Evolutionary conservation across 2,329 filamentous ascomycete species (phyloP), one percentile per base, ranked within the genome.

Genomic region (Chaetothyriales sp.): DNA sequence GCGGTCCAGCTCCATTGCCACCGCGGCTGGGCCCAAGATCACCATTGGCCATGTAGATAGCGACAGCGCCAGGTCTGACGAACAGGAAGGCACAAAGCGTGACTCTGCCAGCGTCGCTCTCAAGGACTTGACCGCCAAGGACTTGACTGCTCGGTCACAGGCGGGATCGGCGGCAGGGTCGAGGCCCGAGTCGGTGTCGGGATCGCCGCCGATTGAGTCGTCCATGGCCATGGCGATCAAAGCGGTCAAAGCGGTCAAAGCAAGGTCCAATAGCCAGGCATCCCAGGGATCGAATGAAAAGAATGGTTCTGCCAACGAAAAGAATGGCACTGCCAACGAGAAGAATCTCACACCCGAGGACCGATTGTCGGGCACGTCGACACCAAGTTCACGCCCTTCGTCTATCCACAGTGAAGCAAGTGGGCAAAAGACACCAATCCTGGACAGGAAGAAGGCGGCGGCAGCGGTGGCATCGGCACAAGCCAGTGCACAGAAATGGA

Each of bases 71-170:
- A 77, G 76, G 53, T 72, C 75, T 12, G 76, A 69, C 12, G 76
- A 80, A 39, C 12, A 10, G 10, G 32, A 39, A 4, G 10, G 12
- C 15, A 5, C 10, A 39, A 73, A 79, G 47, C 72, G 72, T 52
- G 70, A 78, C 61, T 83, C 83, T 20, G 73, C 75, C 19, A 77
- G 72, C 56, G 73, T 76, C 22, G 86, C 88, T 25, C 43, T 60
- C 73, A 81, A 81, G 50, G 80, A 79, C 42, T 70, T 86, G 42
- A 79, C 83, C 76, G n/a, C n/a, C 73, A 81, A 81, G 50, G 80
- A 79, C 42, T 70, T 86, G 42, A 79, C 83, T 75, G 72, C 18
- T 73, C 77, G 18, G 19, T 77, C 78, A 1, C 75, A 78, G 1
- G 62, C 66, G 5, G 68, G 70, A 10, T 6, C 22, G 22, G 6